Conservation (phyloP, 495 filamentous ascomycete species). For the Lasiosphaeris hirsuta region DNA sequence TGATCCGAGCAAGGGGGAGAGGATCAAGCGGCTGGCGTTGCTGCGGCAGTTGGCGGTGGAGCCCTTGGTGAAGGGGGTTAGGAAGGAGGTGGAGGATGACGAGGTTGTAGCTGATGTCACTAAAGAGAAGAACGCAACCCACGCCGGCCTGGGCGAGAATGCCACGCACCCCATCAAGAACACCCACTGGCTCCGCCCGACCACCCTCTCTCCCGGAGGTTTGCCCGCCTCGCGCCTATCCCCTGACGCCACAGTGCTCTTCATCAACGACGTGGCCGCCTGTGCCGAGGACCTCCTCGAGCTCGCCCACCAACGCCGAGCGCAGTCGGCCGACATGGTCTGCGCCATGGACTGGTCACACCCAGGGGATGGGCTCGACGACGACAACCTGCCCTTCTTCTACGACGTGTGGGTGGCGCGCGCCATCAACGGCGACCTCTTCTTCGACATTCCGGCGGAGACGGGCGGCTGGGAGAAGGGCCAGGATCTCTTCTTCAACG, state of each 20-base stretch:
- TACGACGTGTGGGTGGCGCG: conserved; percentile 54
- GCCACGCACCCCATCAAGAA: conserved; percentile 21
- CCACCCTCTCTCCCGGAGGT: conserved; percentile 29
- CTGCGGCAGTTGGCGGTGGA: too few relatives aligned
- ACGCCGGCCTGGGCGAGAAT: neutral
- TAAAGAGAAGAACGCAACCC: neutral
- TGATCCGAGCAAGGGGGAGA: too few relatives aligned
- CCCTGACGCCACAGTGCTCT: conserved; percentile 43
- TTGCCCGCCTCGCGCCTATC: conserved; percentile 32
- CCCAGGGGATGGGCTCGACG: conserved; percentile 22
- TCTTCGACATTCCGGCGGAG: conserved; percentile 47
- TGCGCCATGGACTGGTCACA: conserved; percentile 55
- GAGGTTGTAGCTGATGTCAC: too few relatives aligned
- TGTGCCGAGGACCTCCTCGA: conserved; percentile 55
- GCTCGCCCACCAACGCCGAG: conserved; percentile 41
- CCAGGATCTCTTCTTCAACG: conserved; percentile 47
- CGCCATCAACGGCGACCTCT: conserved; percentile 45
- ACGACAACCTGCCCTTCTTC: conserved; percentile 39
- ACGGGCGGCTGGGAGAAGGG: conserved; percentile 38
- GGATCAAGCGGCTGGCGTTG: too few relatives aligned
- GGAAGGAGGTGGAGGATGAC: too few relatives aligned
- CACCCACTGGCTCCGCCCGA: conserved; percentile 37
- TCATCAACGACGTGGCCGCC: conserved; percentile 48
- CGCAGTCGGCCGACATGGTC: conserved; percentile 48
- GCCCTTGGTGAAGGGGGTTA: too few relatives aligned